Conservation (phyloP, 306 rosid species). For the Comarum palustre region DNA sequence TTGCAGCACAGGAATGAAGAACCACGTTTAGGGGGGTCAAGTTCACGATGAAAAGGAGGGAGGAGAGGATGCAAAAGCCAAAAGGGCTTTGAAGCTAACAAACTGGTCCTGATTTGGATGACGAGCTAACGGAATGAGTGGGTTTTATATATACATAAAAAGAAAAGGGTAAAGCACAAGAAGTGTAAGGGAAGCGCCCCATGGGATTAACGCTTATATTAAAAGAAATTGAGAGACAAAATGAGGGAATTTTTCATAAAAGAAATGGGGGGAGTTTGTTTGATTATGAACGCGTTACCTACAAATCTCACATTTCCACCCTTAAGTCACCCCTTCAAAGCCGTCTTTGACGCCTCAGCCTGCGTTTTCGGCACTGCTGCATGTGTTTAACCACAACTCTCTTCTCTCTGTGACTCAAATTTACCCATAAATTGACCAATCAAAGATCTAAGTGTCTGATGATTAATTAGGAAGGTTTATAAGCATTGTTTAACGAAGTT, state of each 20-base stretch:
- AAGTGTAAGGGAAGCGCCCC: constrained; percentile 36
- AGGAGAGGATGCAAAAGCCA: not conserved
- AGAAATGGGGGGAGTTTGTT: not conserved
- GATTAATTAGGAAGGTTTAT: not conserved
- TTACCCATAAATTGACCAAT: not conserved
- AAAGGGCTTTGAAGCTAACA: not conserved
- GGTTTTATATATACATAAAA: constrained; percentile 10
- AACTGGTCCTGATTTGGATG: constrained; percentile 6
- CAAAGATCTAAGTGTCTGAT: not conserved
- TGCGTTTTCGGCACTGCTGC: constrained; percentile 61
- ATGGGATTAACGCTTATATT: constrained; percentile 44
- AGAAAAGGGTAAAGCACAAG: constrained; percentile 23
- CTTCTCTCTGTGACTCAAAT: not conserved
- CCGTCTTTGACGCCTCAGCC: constrained; percentile 58
- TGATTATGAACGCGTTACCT: constrained; percentile 35
- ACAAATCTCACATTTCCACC: constrained; percentile 30
- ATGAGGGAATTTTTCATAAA: not conserved
- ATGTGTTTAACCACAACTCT: not conserved
- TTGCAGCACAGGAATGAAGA: constrained; percentile 1
- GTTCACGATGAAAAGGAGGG: constrained; percentile 15
- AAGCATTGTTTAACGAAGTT: not conserved
- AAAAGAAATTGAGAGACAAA: constrained; percentile 14
- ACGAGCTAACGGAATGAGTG: not conserved
- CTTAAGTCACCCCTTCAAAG: constrained; percentile 41
- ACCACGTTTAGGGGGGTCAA: constrained; percentile 6